Evolutionary conservation across 257 asterid species (phyloP).

Genomic region (Perilla frutescens): DNA sequence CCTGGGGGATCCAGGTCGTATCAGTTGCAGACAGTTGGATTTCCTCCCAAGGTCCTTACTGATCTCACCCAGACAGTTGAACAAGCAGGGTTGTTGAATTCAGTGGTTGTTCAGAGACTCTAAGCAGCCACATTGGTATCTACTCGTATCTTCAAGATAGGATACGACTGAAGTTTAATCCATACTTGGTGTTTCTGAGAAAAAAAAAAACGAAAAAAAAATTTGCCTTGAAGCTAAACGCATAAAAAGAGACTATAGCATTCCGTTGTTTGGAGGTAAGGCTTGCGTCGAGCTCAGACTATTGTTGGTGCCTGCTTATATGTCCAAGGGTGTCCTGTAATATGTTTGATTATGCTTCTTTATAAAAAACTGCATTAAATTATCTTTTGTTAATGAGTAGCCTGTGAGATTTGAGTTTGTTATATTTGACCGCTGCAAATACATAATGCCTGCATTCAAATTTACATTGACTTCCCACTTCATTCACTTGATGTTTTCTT

Average conservation of each 20-base stretch:
- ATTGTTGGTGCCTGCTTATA: slow-evolving; percentile 23
- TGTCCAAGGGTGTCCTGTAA: slow-evolving; percentile 4
- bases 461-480: no score
- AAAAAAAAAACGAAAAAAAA: no score
- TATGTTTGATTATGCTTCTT: slow-evolving; percentile 21
- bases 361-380: slow-evolving; percentile 9
- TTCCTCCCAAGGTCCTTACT: slow-evolving; percentile 80
- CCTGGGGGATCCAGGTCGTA: slow-evolving; percentile 64
- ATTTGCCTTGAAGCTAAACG: slow-evolving; percentile 17
- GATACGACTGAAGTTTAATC: slow-evolving; percentile 3
- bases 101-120: slow-evolving; percentile 85
- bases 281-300: slow-evolving; percentile 19
- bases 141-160: neutral
- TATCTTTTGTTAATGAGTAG: no score
- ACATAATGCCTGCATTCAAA: no score
- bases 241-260: slow-evolving; percentile 17
- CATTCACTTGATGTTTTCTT: no score
- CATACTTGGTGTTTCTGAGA: slow-evolving; percentile 3
- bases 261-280: slow-evolving; percentile 10
- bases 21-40: slow-evolving; percentile 83
- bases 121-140: slow-evolving; percentile 29
- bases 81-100: slow-evolving; percentile 84
- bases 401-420: no score
- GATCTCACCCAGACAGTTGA: slow-evolving; percentile 85
- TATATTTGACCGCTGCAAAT: no score